Evolutionary conservation across 1,139 yeast genomes (phyloP).

Genomic region (Suhomyces bokatorum): DNA sequence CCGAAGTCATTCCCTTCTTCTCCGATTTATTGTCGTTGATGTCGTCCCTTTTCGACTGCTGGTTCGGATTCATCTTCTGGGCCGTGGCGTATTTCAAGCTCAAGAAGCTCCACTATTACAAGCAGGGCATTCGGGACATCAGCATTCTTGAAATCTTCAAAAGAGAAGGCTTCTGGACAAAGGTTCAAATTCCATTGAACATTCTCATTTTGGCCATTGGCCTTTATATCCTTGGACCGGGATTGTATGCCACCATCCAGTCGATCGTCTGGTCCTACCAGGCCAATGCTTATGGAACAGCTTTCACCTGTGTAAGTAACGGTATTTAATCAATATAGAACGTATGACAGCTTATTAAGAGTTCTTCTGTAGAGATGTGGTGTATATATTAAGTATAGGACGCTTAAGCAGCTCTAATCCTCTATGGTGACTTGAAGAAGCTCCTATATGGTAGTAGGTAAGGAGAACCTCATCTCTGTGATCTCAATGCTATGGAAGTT

Average conservation of each 20-base stretch:
- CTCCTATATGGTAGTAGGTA: too few species aligned
- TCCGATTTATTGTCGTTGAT: conserved; percentile 57
- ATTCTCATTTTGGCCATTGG: conserved; percentile 46
- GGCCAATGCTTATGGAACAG: conserved; percentile 48
- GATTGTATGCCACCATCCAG: conserved; percentile 55
- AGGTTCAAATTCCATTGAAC: conserved; percentile 37
- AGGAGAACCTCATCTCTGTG: too few species aligned
- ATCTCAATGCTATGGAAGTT: too few species aligned
- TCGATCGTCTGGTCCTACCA: conserved; percentile 52
- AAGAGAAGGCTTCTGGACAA: conserved; percentile 21
- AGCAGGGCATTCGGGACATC: conserved; percentile 8
- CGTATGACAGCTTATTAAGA: background rate
- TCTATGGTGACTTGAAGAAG: too few species aligned
- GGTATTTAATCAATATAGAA: conserved; percentile 22
- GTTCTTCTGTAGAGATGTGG: too few species aligned
- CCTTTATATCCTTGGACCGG: conserved; percentile 58
- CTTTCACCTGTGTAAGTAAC: conserved; percentile 52
- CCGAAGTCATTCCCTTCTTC: conserved; percentile 65
- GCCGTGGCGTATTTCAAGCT: conserved; percentile 58
- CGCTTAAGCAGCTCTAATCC: too few species aligned
- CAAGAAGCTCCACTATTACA: conserved; percentile 22
- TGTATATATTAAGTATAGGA: background rate
- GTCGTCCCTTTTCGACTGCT: conserved; percentile 65
- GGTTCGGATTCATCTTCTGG: conserved; percentile 69
- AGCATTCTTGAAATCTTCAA: conserved; percentile 20